Percentiles rank a stretch among this genome's conserved stretches.
Conservation (phyloP, 441 rosid species). For the Geranium incanum region DNA sequence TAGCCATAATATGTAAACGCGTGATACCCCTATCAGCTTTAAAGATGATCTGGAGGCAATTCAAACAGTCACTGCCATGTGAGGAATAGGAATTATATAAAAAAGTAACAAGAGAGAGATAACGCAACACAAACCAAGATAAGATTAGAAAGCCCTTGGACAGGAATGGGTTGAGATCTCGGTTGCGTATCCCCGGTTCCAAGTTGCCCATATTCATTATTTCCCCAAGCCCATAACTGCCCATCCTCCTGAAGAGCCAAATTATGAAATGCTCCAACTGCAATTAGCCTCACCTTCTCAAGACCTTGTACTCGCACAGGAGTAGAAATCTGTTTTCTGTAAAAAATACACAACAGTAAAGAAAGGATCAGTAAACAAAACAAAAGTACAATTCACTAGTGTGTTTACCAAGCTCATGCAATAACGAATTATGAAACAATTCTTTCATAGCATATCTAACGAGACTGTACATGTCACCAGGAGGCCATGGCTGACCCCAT, state of each 20-base stretch:
- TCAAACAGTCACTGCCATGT: background rate
- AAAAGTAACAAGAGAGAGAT: background rate
- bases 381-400: background rate
- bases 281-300: constrained; percentile 71
- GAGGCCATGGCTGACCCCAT: constrained; percentile 99
- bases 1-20: no score
- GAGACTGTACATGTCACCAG: constrained; percentile 86
- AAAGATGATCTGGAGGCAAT: no score
- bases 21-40: no score
- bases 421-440: background rate
- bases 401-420: constrained; percentile 6
- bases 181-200: constrained; percentile 99
- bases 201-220: constrained; percentile 97
- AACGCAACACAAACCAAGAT: constrained; percentile 52
- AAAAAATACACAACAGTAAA: constrained; percentile 9
- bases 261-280: constrained; percentile 98
- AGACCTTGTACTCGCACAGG: constrained; percentile 98
- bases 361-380: background rate
- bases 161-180: constrained; percentile 84
- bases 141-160: constrained; percentile 75
- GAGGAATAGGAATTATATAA: background rate
- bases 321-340: constrained; percentile 89
- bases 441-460: constrained; percentile 10
- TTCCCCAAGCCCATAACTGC: constrained; percentile 96
- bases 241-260: constrained; percentile 95